These are phyloP conservation scores for Daedaleopsis nitida DNA, from an alignment of 768 basidiomycete genomes.

Conservation along the genomic window DNA sequence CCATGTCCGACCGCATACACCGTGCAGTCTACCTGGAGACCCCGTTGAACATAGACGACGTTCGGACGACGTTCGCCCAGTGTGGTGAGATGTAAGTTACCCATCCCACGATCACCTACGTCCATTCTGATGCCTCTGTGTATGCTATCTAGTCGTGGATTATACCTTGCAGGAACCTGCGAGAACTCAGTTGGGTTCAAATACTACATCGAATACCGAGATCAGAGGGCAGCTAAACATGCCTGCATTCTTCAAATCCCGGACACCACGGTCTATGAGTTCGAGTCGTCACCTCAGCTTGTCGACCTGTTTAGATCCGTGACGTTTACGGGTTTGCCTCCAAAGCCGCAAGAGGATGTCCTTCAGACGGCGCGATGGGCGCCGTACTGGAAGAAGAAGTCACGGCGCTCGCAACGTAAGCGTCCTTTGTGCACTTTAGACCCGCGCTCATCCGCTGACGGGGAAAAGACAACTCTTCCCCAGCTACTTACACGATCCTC, in stretches of 20 bases:
- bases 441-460: no score
- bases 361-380: not conserved
- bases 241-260: conserved; percentile 10
- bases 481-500: not conserved
- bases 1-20: conserved; percentile 35
- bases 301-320: conserved; percentile 16
- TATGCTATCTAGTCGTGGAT: conserved; percentile 15
- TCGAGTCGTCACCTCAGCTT: conserved; percentile 19
- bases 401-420: not conserved
- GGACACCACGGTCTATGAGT: conserved; percentile 9
- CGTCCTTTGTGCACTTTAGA: no score
- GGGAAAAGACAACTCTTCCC: not conserved
- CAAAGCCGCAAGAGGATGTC: not conserved
- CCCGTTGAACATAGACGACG: conserved; percentile 23
- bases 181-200: not conserved
- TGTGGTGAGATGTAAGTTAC: conserved; percentile 27
- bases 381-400: not conserved
- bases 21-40: conserved; percentile 33
- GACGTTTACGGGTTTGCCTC: conserved; percentile 2
- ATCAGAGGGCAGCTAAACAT: conserved; percentile 12
- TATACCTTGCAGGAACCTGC: not conserved
- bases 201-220: conserved; percentile 28
- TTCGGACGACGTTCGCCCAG: conserved; percentile 11
- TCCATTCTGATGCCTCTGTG: not conserved
- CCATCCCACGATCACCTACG: not conserved